phyloP scores from a whole-genome alignment of 2,329 filamentous ascomycete species.

The Whalleya microplaca region DNA sequence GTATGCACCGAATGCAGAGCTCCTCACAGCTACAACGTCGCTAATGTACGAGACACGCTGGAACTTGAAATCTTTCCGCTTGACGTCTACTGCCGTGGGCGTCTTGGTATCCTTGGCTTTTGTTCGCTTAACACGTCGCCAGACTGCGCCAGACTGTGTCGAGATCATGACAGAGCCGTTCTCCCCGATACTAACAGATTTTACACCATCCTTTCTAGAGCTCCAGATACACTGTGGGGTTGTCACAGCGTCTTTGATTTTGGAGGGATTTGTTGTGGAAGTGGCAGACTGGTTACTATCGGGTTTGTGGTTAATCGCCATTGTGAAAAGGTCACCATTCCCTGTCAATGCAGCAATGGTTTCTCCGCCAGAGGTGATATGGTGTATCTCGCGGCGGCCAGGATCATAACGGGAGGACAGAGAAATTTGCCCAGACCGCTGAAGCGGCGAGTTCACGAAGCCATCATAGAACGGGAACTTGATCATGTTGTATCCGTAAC shows the following conservation, averaged over 20 bases:
- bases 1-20: constrained; percentile 88
- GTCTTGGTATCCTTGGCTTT: constrained; percentile 72
- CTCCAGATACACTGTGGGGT: constrained; percentile 85
- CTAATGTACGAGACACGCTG: constrained; percentile 87
- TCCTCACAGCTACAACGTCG: constrained; percentile 79
- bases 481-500: constrained; percentile 92
- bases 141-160: constrained; percentile 90
- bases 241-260: constrained; percentile 83
- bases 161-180: constrained; percentile 94
- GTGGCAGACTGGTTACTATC: constrained; percentile 63
- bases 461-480: constrained; percentile 76
- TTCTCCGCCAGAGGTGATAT: constrained; percentile 83
- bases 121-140: constrained; percentile 80
- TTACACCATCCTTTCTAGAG: constrained; percentile 81
- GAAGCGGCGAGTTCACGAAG: constrained; percentile 70
- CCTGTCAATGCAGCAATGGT: constrained; percentile 88
- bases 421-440: constrained; percentile 57
- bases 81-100: constrained; percentile 51
- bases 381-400: constrained; percentile 69
- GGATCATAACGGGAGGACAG: constrained; percentile 68
- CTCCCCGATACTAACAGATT: constrained; percentile 86
- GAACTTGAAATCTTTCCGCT: constrained; percentile 92
- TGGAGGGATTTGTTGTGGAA: constrained; percentile 90
- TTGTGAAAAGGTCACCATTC: constrained; percentile 85
- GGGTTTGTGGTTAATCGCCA: constrained; percentile 71